phyloP scores from a whole-genome alignment of 2,329 filamentous ascomycete genomes.

The Cladosporium sp. region DNA sequence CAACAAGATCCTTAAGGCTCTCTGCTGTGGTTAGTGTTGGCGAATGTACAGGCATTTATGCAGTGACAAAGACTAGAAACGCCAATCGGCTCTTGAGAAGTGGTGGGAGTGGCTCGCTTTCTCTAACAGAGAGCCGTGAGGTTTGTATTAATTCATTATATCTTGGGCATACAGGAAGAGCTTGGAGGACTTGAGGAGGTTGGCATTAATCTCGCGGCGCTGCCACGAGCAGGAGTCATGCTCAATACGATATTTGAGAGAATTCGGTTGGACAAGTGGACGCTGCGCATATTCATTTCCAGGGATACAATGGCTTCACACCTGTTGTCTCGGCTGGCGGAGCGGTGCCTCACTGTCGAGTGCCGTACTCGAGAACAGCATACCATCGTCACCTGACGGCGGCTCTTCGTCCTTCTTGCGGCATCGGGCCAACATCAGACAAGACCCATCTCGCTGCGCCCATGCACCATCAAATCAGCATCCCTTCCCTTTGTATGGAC shows the following conservation, averaged over 20 bases:
- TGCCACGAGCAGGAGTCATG: neutral
- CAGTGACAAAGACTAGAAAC: neutral
- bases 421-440: neutral
- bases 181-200: neutral
- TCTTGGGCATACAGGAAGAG: constrained; percentile 8
- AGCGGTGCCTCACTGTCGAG: neutral
- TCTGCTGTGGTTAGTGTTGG: constrained; percentile 70
- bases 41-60: constrained; percentile 12
- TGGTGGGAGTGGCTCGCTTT: neutral
- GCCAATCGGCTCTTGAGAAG: neutral
- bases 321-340: neutral
- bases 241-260: neutral
- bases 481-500: constrained; percentile 4
- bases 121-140: neutral
- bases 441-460: neutral
- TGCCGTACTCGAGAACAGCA: neutral
- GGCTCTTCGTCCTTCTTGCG: neutral
- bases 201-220: constrained; percentile 5
- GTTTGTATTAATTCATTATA: constrained; percentile 12
- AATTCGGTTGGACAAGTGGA: neutral
- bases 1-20: constrained; percentile 86
- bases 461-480: neutral
- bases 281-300: neutral
- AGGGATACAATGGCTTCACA: neutral
- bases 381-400: neutral